These are phyloP conservation scores for Trichothecium sympodiale DNA, from an alignment of 2,329 filamentous ascomycete genomes.

Conservation along the genomic window DNA sequence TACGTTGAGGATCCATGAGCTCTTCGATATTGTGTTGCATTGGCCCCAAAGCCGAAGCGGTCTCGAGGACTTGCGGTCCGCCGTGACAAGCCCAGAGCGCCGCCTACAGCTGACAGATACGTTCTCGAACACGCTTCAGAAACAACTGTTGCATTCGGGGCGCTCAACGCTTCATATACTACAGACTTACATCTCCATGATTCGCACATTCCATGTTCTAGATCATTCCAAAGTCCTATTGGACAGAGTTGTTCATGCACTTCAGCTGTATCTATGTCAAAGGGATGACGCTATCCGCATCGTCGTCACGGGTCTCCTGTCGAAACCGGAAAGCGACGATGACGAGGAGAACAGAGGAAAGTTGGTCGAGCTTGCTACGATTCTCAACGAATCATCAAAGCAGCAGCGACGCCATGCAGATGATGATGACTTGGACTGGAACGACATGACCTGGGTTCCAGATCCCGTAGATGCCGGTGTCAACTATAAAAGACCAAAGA, in stretches of 20 bases:
- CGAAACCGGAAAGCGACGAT: constrained; percentile 45
- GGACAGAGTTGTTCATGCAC: constrained; percentile 59
- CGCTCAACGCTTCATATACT: constrained; percentile 67
- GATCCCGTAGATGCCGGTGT: constrained; percentile 88
- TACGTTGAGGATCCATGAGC: constrained; percentile 54
- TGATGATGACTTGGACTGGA: constrained; percentile 71
- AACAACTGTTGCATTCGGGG: constrained; percentile 61
- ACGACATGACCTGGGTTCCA: constrained; percentile 87
- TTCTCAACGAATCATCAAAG: constrained; percentile 52
- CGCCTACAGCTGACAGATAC: constrained; percentile 59
- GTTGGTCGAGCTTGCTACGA: constrained; percentile 54
- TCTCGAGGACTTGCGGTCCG: constrained; percentile 61
- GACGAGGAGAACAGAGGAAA: constrained; percentile 33
- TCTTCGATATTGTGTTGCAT: constrained; percentile 68
- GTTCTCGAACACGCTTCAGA: constrained; percentile 56
- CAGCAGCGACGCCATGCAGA: constrained; percentile 40
- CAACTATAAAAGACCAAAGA: constrained; percentile 82
- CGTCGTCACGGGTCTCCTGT: constrained; percentile 63
- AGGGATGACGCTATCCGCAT: constrained; percentile 69
- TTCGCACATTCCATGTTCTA: constrained; percentile 62
- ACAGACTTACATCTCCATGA: constrained; percentile 69
- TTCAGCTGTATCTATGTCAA: constrained; percentile 66
- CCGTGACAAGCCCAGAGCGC: constrained; percentile 56
- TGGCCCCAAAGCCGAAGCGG: constrained; percentile 65
- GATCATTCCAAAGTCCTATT: constrained; percentile 70